A percentile compares a stretch with the other conserved stretches of the same genome.
Evolutionary conservation across 768 basidiomycete genomes (phyloP).

Genomic region (Tricholoma hemisulphureum): DNA sequence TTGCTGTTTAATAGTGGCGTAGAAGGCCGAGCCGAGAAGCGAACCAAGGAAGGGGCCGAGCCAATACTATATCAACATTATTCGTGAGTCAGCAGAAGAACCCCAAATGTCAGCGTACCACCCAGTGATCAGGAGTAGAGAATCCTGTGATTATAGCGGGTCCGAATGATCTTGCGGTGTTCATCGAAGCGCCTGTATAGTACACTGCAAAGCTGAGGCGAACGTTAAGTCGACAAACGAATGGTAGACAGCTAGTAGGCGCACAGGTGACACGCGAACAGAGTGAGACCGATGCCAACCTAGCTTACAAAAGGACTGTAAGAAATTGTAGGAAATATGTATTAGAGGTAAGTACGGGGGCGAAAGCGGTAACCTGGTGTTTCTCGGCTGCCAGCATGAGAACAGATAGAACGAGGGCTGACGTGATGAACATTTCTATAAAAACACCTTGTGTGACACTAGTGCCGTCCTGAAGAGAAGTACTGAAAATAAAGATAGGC

Average conservation of each 20-base stretch:
- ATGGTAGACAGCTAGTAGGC: conserved; percentile 13
- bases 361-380: conserved; percentile 62
- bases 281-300: conserved; percentile 65
- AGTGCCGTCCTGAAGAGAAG: conserved; percentile 42
- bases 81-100: not conserved
- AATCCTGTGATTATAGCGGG: conserved; percentile 69
- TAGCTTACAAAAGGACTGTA: conserved; percentile 19
- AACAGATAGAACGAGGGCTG: conserved; percentile 57
- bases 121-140: conserved; percentile 52
- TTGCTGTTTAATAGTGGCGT: conserved; percentile 52
- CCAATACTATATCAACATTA: conserved; percentile 52
- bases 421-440: conserved; percentile 71
- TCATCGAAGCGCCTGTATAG: conserved; percentile 68
- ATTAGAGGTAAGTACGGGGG: conserved; percentile 45
- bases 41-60: conserved; percentile 68
- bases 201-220: conserved; percentile 50
- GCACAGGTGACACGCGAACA: conserved; percentile 63
- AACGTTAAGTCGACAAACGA: not conserved
- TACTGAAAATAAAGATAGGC: conserved; percentile 36
- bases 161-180: conserved; percentile 68
- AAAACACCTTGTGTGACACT: conserved; percentile 61
- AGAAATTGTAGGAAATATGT: not conserved
- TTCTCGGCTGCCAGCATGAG: conserved; percentile 75
- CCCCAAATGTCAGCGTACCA: conserved; percentile 41
- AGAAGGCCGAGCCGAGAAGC: conserved; percentile 57